Conservation (phyloP, 192 early-diverging fungal species). For the Lunasporangiospora selenospora region DNA sequence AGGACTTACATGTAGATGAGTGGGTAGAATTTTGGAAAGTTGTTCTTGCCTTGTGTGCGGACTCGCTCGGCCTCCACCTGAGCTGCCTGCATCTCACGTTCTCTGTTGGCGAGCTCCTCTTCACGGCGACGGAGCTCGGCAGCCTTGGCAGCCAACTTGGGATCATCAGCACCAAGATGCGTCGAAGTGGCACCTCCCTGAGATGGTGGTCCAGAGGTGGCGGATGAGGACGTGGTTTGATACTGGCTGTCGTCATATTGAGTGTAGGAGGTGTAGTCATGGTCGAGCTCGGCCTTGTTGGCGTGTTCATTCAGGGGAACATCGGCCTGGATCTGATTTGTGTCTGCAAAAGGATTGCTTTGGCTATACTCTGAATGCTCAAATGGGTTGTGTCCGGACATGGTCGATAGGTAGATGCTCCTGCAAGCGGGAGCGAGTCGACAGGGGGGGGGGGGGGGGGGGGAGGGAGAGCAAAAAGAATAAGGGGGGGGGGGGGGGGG, state of each 20-base stretch:
- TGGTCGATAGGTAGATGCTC: slow-evolving; percentile 3
- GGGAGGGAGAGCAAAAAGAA: not conserved
- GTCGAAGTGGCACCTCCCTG: not conserved
- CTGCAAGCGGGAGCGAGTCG: slow-evolving; percentile 3
- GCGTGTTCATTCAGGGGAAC: slow-evolving; percentile 31
- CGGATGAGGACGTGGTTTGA: slow-evolving; percentile 21
- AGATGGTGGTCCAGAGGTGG: slow-evolving; percentile 5
- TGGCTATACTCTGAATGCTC: slow-evolving; percentile 47
- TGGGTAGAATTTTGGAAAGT: slow-evolving; percentile 85
- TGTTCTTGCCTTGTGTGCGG: slow-evolving; percentile 74
- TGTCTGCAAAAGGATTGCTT: slow-evolving; percentile 61
- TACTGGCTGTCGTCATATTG: slow-evolving; percentile 44
- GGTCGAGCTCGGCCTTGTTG: slow-evolving; percentile 23
- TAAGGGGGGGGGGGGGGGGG: not conserved
- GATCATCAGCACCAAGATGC: slow-evolving; percentile 5
- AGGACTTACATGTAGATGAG: slow-evolving; percentile 73
- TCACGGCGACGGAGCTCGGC: slow-evolving; percentile 77
- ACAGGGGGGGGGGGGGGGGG: not conserved
- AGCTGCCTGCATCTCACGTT: slow-evolving; percentile 69
- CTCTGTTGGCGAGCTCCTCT: slow-evolving; percentile 77
- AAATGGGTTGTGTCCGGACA: slow-evolving; percentile 45
- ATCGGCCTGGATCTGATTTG: slow-evolving; percentile 53
- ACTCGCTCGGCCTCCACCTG: slow-evolving; percentile 64
- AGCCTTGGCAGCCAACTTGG: slow-evolving; percentile 60
- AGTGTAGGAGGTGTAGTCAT: slow-evolving; percentile 42